phyloP scores from a whole-genome alignment of 768 basidiomycete species.

The Mycena vitilis region DNA sequence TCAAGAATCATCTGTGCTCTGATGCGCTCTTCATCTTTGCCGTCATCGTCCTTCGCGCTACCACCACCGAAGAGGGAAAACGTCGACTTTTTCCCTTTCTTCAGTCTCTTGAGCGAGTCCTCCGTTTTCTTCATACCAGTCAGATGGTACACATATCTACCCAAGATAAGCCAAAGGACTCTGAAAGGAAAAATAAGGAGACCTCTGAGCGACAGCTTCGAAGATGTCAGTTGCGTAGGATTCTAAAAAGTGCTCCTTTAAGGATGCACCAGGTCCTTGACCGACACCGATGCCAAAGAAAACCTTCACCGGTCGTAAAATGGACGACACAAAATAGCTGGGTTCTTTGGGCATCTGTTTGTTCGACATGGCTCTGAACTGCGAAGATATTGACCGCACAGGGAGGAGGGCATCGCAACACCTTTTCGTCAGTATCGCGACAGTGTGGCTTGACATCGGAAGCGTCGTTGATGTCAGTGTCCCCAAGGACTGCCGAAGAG shows the following conservation, averaged over 20 bases:
- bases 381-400: conserved; percentile 89
- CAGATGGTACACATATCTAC: conserved; percentile 84
- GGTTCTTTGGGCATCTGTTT: conserved; percentile 79
- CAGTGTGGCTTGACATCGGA: conserved; percentile 71
- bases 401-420: conserved; percentile 87
- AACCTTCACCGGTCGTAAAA: conserved; percentile 82
- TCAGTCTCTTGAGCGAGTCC: conserved; percentile 85
- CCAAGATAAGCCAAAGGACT: conserved; percentile 6
- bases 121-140: conserved; percentile 92
- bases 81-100: conserved; percentile 83
- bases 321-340: conserved; percentile 86
- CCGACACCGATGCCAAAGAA: conserved; percentile 74
- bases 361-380: conserved; percentile 87
- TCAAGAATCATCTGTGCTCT: conserved; percentile 86
- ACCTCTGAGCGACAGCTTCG: conserved; percentile 77
- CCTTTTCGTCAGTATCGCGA: conserved; percentile 78
- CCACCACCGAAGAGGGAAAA: conserved; percentile 81
- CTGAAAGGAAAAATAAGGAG: conserved; percentile 26
- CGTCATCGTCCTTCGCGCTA: conserved; percentile 70
- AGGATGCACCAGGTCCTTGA: conserved; percentile 68
- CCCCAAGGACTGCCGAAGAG: conserved; percentile 65
- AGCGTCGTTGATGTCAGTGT: conserved; percentile 63
- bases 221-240: conserved; percentile 73
- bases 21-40: conserved; percentile 90
- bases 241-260: conserved; percentile 67